Conservation (phyloP, 1,139 yeast species). For the Yamadazyma atlantica region DNA sequence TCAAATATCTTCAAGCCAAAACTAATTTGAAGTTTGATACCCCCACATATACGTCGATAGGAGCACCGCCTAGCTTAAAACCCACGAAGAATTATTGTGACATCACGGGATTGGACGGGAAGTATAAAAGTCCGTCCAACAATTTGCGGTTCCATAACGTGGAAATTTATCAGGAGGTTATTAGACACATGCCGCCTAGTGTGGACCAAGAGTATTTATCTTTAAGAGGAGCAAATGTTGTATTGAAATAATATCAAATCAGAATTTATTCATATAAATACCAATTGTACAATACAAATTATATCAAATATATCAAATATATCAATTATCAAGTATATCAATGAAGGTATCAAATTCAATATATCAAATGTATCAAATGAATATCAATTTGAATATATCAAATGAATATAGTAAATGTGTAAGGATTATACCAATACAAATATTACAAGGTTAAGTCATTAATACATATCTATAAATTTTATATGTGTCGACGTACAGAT, state of each 20-base stretch:
- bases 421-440: no score
- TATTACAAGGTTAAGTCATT: no score
- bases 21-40: conserved; percentile 42
- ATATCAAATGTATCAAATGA: no score
- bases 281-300: no score
- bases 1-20: conserved; percentile 52
- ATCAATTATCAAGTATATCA: no score
- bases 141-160: conserved; percentile 78
- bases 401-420: no score
- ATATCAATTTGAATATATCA: no score
- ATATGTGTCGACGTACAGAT: no score
- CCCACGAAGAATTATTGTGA: conserved; percentile 90
- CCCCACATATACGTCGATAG: conserved; percentile 61
- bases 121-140: conserved; percentile 73
- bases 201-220: conserved; percentile 92
- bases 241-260: conserved; percentile 48
- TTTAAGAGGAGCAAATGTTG: conserved; percentile 84
- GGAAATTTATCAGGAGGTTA: conserved; percentile 78
- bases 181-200: conserved; percentile 81
- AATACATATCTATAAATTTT: no score
- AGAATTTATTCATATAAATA: no score
- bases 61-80: conserved; percentile 84
- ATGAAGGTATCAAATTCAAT: no score
- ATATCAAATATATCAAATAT: no score
- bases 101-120: conserved; percentile 83